Evolutionary conservation across 768 basidiomycete genomes (phyloP).

Genomic region (Tricholoma matsutake): DNA sequence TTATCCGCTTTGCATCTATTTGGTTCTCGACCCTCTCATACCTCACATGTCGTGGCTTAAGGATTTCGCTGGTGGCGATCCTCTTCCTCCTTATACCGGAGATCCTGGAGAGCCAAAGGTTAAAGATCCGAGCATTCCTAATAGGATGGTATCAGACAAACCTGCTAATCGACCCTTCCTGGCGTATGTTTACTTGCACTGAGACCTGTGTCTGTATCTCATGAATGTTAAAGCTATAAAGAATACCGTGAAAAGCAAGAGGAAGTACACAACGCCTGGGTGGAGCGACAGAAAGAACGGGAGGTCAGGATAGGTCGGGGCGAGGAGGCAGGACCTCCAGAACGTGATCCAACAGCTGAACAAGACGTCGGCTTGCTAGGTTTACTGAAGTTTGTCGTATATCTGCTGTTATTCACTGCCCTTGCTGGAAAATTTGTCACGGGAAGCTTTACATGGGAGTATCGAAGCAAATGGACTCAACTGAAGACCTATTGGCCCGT

Average conservation of each 20-base stretch:
- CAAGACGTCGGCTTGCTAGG: conserved; percentile 63
- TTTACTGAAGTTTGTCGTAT: conserved; percentile 67
- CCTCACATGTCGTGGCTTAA: conserved; percentile 63
- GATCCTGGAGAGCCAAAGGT: conserved; percentile 48
- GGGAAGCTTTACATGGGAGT: conserved; percentile 85
- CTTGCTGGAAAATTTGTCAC: conserved; percentile 82
- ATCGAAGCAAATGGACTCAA: conserved; percentile 59
- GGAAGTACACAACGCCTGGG: conserved; percentile 59
- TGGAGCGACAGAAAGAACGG: conserved; percentile 66
- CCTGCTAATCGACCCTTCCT: conserved; percentile 84
- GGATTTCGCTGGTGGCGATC: conserved; percentile 40
- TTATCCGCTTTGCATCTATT: background rate
- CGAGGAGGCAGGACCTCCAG: conserved; percentile 68
- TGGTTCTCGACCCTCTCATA: background rate
- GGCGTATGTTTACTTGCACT: conserved; percentile 48
- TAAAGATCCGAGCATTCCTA: conserved; percentile 59
- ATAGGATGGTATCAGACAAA: conserved; percentile 70
- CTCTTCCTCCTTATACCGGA: conserved; percentile 36
- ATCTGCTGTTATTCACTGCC: conserved; percentile 47
- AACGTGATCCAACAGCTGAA: conserved; percentile 69
- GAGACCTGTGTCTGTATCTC: conserved; percentile 8
- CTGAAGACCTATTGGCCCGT: conserved; percentile 67
- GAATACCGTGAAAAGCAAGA: conserved; percentile 63
- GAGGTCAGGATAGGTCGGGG: conserved; percentile 72
- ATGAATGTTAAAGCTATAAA: conserved; percentile 47